Base-by-base conservation (phyloP, 345 rosid genomes). In the Sonneratia alba region DNA sequence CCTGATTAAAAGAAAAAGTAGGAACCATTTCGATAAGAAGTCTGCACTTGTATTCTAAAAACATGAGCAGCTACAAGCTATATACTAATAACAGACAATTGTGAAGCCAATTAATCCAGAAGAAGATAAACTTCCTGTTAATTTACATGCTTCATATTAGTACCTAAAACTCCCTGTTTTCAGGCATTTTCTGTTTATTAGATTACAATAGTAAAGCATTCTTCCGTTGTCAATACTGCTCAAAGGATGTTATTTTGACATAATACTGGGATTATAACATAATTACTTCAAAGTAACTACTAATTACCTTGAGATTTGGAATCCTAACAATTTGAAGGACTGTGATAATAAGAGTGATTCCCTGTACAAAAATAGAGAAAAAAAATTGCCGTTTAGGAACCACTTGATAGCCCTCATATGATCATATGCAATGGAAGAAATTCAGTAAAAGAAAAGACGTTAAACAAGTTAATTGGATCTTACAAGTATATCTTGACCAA, bases 401-500 rank as follows among this genome's bases (percentile, higher is more conserved):
- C 36, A 40, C 9, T 40, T 47, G 15, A 9, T 47, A 47, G 51
- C 15, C 13, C 13, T 7, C 51, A 27, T 27, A 34, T 62, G 18
- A 27, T 24, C 27, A 61, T 32, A 66, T 37, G 5, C 36, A 19
- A 24, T 11, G 36, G 70, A 42, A 66, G 56, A 75, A 71, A 21
- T 7, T 21, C 21, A 42, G 21, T 16, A 15, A 37, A 19, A 47
- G 61, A 57, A 22, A 32, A 12, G 22, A 66, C 47, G 36, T 37
- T 47, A 27, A 36, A 71, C 51, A 15, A 62, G 75, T 74, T 69
- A 47, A 61, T 51, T 59, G 36, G 81, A 74, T 72, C 91, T 87
- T 86, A 95, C 99, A 66, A 96, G 94, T 76, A 96, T 81, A 82
- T 96, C 97, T 86, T 96, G 99, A 72, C 99, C 99, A 62, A 96